Conservation (phyloP, 176 grass and related monocot species). For the Neostapfia colusana region DNA sequence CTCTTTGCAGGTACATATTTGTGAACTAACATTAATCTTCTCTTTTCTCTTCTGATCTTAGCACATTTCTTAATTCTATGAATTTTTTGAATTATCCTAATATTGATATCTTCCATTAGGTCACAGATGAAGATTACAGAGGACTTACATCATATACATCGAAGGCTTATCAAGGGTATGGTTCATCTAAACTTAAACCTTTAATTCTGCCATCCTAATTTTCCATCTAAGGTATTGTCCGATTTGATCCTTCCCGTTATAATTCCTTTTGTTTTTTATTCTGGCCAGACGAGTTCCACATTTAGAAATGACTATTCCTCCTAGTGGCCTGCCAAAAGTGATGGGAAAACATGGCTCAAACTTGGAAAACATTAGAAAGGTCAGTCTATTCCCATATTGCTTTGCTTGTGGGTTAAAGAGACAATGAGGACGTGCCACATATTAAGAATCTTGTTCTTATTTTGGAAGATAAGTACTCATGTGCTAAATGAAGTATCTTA, state of each 20-base stretch:
- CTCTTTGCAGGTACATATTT: constrained; percentile 62
- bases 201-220: background rate
- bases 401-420: constrained; percentile 10
- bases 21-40: constrained; percentile 16
- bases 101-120: constrained; percentile 44
- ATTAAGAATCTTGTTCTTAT: background rate
- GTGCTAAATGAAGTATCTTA: background rate
- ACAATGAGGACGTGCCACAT: background rate
- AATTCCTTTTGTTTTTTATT: constrained; percentile 36
- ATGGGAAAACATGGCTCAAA: constrained; percentile 92
- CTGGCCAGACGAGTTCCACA: constrained; percentile 49
- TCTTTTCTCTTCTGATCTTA: background rate
- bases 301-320: constrained; percentile 82
- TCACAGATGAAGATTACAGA: constrained; percentile 57
- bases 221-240: background rate
- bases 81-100: background rate
- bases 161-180: constrained; percentile 70
- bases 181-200: constrained; percentile 26
- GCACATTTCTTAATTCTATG: constrained; percentile 21
- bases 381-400: constrained; percentile 46
- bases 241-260: background rate
- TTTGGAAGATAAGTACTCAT: background rate
- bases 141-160: constrained; percentile 63
- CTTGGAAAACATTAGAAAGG: constrained; percentile 97
- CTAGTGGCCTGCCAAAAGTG: constrained; percentile 71